phyloP scores from a whole-genome alignment of 1,139 yeast genomes.

The Saccharomyces pastorianus region DNA sequence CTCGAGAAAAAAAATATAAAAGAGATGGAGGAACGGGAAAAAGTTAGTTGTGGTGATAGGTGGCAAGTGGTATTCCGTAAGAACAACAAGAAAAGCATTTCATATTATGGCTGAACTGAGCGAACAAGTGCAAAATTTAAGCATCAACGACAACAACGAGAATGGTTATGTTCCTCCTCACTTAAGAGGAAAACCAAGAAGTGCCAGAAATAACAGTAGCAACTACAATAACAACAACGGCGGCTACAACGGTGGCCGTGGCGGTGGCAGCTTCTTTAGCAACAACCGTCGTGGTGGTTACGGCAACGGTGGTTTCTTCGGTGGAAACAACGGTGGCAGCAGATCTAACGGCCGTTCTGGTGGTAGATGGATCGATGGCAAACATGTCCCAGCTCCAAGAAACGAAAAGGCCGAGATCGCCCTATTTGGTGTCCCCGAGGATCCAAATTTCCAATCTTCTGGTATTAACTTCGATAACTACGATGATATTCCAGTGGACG shows the following conservation, averaged over 20 bases:
- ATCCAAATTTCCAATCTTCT: constrained; percentile 74
- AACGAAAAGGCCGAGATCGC: constrained; percentile 68
- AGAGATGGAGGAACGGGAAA: constrained; percentile 16
- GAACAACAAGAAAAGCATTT: neutral
- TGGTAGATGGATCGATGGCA: constrained; percentile 72
- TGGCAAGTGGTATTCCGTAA: neutral
- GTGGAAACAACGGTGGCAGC: constrained; percentile 31
- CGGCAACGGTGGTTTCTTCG: constrained; percentile 14
- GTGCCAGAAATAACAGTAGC: constrained; percentile 1
- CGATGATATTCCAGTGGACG: constrained; percentile 98
- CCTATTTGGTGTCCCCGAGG: constrained; percentile 83
- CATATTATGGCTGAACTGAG: constrained; percentile 39
- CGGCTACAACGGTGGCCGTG: constrained; percentile 23
- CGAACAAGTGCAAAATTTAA: constrained; percentile 39
- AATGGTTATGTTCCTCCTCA: constrained; percentile 63
- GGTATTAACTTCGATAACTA: constrained; percentile 98
- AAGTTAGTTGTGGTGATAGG: constrained; percentile 17
- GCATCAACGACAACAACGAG: constrained; percentile 30
- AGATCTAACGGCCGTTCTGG: constrained; percentile 29
- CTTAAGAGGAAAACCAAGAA: constrained; percentile 34
- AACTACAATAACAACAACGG: constrained; percentile 12
- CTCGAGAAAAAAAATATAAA: constrained; percentile 5
- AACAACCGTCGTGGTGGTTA: constrained; percentile 20
- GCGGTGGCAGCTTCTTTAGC: constrained; percentile 17
- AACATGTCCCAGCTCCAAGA: constrained; percentile 74